Base-by-base conservation (phyloP, 371 early-diverging fungal genomes). In the Neoconidiobolus thromboides region DNA sequence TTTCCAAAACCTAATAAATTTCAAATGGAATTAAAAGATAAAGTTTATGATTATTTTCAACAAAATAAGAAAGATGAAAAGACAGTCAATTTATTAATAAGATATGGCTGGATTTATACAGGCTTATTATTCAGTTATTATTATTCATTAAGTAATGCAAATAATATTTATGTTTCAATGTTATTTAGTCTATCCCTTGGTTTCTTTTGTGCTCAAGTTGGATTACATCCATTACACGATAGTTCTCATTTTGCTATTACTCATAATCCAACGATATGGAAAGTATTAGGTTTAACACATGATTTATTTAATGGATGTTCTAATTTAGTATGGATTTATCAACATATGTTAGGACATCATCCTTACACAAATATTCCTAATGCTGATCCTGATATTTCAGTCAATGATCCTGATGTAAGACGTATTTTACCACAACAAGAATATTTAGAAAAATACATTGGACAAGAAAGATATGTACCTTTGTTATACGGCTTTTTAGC, bases 321-420 rank as follows among this genome's bases (percentile, higher is more conserved):
- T 2, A 71, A 73, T 62, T 64, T 76, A 9, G 69, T 74, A 10
- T 76, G 78, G 78, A 64, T 69, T 61, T 78, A 79, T 61, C 78
- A 79, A 63, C 79, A 79, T 64, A 69, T 71, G 68, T 62, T 78
- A 12, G 78, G 79, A 0, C 79, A 79, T 58, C 79, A 79, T 61
- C 72, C 76, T 14, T 79, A 77, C 60, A 78, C 78, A 57, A 79
- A 79, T 60, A 73, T 79, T 10, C 48, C 55, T 44, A 71, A 70
- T 51, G 76, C 74, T 3, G 78, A 79, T 59, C 78, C 79, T 0
- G 79, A 79, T 64, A 68, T 79, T 39, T 61, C 66, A 26, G 73
- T 75, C 5, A 26, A 62, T 10, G 76, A 73, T 46, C 73, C 66
- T 9, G 79, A 79, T 64, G 67, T 79, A 15, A 75, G 79, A 54